These are phyloP conservation scores for Wickerhamiella pararugosa DNA, from an alignment of 1,139 yeast genomes.

Conservation along the genomic window DNA sequence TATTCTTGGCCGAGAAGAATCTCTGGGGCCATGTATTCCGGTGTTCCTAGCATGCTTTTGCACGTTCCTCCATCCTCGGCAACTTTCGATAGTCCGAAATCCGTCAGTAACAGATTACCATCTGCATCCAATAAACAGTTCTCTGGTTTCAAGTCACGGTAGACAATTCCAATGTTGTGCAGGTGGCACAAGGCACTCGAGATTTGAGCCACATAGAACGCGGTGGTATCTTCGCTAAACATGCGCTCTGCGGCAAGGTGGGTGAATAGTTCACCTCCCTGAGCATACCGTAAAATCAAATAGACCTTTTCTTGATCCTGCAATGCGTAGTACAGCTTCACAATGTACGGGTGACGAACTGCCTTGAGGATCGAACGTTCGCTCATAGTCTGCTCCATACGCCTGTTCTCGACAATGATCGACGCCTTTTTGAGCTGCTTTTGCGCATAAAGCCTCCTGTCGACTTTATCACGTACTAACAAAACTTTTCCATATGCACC, in stretches of 20 bases:
- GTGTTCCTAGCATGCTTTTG: constrained; percentile 80
- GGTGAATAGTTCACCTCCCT: constrained; percentile 86
- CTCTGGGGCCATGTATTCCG: constrained; percentile 96
- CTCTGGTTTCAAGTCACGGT: constrained; percentile 87
- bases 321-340: constrained; percentile 73
- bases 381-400: constrained; percentile 48
- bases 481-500: constrained; percentile 89
- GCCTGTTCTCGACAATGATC: constrained; percentile 36
- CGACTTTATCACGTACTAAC: constrained; percentile 49
- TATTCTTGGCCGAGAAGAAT: constrained; percentile 74
- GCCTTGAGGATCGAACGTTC: constrained; percentile 58
- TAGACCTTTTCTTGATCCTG: constrained; percentile 76
- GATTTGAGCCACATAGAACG: constrained; percentile 79
- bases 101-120: constrained; percentile 79
- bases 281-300: constrained; percentile 68
- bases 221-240: constrained; percentile 62
- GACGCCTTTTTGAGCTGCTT: constrained; percentile 78
- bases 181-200: constrained; percentile 67
- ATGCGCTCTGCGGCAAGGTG: constrained; percentile 77
- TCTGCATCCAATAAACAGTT: constrained; percentile 67
- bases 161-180: constrained; percentile 72
- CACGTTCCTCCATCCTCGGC: constrained; percentile 37
- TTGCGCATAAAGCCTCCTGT: constrained; percentile 70
- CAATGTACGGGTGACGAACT: constrained; percentile 75
- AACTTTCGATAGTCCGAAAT: constrained; percentile 80